Conservation (phyloP, 495 filamentous ascomycete species). For the Daldinia loculata region DNA sequence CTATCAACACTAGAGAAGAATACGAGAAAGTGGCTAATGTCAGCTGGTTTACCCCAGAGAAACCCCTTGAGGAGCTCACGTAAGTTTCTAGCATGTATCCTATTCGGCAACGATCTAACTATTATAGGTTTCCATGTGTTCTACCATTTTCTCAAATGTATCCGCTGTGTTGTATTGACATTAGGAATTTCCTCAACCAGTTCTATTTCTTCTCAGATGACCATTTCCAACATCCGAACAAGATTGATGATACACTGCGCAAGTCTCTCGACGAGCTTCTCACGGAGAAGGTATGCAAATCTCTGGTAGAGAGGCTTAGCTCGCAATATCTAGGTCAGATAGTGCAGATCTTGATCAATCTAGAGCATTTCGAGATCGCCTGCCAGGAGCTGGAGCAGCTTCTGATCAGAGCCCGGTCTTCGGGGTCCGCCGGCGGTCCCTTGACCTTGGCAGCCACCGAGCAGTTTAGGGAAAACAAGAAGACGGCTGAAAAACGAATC, state of each 20-base stretch:
- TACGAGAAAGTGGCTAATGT: conserved; percentile 95
- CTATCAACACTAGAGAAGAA: conserved; percentile 85
- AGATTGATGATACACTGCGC: conserved; percentile 89
- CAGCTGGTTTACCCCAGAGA: conserved; percentile 90
- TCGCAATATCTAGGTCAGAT: conserved; percentile 97
- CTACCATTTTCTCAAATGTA: conserved; percentile 99
- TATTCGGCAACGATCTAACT: conserved; percentile 28
- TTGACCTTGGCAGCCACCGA: conserved; percentile 82
- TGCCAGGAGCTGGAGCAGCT: conserved; percentile 87
- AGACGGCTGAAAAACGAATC: conserved; percentile 94
- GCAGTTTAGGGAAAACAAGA: conserved; percentile 87
- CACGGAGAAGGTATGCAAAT: conserved; percentile 86
- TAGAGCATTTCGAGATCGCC: conserved; percentile 95
- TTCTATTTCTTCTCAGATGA: conserved; percentile 96
- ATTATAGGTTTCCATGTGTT: conserved; percentile 81
- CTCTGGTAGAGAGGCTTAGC: conserved; percentile 84
- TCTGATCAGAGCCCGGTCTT: conserved; percentile 80
- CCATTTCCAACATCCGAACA: conserved; percentile 83
- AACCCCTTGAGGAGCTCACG: conserved; percentile 75
- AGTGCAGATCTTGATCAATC: conserved; percentile 96
- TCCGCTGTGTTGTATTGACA: conserved; percentile 95
- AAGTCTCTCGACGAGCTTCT: conserved; percentile 87
- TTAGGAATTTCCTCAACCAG: conserved; percentile 94
- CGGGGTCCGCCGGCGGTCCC: conserved; percentile 75
- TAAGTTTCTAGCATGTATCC: conserved; percentile 53